Percentiles rank a stretch among this genome's conserved stretches.
phyloP scores from a whole-genome alignment of 2,329 filamentous ascomycete species.

The Ophiostoma tasmaniense region DNA sequence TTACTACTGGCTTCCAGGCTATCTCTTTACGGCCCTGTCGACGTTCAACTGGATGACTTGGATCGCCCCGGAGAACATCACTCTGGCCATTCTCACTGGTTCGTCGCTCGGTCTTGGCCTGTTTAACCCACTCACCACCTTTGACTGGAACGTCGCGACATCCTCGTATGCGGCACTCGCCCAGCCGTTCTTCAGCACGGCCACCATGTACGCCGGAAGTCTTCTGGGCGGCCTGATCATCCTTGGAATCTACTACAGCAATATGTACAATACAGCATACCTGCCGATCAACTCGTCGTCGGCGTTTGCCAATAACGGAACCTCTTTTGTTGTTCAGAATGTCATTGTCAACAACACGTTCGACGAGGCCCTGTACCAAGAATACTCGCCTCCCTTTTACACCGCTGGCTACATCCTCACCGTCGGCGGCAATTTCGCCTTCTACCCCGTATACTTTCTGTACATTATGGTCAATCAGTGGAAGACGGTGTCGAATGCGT shows the following conservation, averaged over 20 bases:
- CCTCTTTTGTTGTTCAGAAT: conserved; percentile 48
- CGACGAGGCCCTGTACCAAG: conserved; percentile 50
- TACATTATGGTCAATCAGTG: conserved; percentile 50
- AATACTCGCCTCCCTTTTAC: conserved; percentile 58
- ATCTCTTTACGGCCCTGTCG: conserved; percentile 42
- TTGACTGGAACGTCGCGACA: conserved; percentile 36
- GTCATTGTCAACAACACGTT: conserved; percentile 50
- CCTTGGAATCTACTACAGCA: conserved; percentile 50
- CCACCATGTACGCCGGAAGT: conserved; percentile 45
- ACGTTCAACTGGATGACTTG: conserved; percentile 39
- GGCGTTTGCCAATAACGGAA: conserved; percentile 56
- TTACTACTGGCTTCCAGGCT: conserved; percentile 50
- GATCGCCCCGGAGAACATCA: conserved; percentile 37
- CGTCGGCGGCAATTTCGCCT: conserved; percentile 49
- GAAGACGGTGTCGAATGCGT: conserved; percentile 35
- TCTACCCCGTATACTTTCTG: conserved; percentile 51
- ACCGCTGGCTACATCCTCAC: conserved; percentile 51
- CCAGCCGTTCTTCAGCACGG: conserved; percentile 47
- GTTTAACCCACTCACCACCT: conserved; percentile 27
- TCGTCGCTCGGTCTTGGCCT: conserved; percentile 32
- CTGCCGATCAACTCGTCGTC: conserved; percentile 53
- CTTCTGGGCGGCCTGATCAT: conserved; percentile 47
- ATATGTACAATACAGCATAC: conserved; percentile 49
- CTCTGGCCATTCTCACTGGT: conserved; percentile 41
- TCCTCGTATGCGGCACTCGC: conserved; percentile 43